These are phyloP conservation scores for Phylloporus sp. DNA, from an alignment of 768 basidiomycete species.

Conservation along the genomic window DNA sequence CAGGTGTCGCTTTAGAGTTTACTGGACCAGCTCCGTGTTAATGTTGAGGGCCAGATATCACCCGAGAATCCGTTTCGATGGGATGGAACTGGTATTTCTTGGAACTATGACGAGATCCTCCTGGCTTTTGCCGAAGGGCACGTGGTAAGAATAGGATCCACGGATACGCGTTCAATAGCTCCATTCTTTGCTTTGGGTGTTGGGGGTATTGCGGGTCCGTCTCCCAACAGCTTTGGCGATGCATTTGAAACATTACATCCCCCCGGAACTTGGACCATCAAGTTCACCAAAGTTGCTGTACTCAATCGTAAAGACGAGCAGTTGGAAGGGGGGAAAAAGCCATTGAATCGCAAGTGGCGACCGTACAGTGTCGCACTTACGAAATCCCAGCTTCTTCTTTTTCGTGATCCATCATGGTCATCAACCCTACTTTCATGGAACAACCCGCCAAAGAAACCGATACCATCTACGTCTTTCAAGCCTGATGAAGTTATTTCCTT, in stretches of 20 bases:
- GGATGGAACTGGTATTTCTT: conserved; percentile 58
- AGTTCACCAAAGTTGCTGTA: conserved; percentile 74
- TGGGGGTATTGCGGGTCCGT: conserved; percentile 31
- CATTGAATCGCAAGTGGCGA: conserved; percentile 81
- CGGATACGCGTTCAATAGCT: conserved; percentile 37
- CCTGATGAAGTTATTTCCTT: conserved; percentile 86
- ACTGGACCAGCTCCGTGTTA: conserved; percentile 62
- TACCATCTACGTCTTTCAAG: conserved; percentile 46
- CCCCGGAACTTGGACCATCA: conserved; percentile 45
- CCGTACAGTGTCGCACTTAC: conserved; percentile 81
- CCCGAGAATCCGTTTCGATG: conserved; percentile 60
- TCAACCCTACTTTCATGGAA: conserved; percentile 41
- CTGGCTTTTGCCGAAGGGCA: conserved; percentile 56
- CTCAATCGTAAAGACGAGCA: conserved; percentile 80
- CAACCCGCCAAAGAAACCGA: conserved; percentile 31
- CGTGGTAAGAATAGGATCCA: conserved; percentile 49
- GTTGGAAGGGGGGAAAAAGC: conserved; percentile 69
- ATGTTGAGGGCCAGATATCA: conserved; percentile 57
- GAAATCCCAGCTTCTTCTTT: conserved; percentile 86
- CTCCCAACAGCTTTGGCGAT: conserved; percentile 25
- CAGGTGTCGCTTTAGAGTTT: conserved; percentile 43
- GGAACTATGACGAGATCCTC: conserved; percentile 64
- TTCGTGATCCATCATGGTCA: conserved; percentile 66
- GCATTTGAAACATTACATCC: conserved; percentile 22
- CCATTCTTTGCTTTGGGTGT: conserved; percentile 41